These are phyloP conservation scores for Physcia stellaris DNA, from an alignment of 495 filamentous ascomycete genomes.

Conservation along the genomic window DNA sequence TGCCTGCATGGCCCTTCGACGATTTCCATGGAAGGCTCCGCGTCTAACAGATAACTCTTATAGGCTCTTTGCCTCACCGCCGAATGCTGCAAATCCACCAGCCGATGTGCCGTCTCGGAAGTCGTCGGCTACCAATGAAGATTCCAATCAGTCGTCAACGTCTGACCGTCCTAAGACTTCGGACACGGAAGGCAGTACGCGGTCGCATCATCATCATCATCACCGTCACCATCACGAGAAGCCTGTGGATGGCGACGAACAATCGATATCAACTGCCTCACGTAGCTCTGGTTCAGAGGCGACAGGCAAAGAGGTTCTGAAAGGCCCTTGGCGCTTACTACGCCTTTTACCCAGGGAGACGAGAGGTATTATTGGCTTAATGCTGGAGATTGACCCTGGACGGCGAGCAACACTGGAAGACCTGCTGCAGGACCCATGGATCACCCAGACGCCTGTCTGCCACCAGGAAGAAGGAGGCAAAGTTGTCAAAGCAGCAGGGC, in stretches of 20 bases:
- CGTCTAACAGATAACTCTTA: constrained; percentile 87
- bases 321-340: constrained; percentile 88
- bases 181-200: constrained; percentile 6
- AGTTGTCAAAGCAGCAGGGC: constrained; percentile 37
- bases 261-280: background rate
- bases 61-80: constrained; percentile 74
- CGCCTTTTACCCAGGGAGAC: constrained; percentile 82
- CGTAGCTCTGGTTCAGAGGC: background rate
- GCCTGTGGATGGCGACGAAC: background rate
- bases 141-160: constrained; percentile 15
- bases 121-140: too few relatives aligned
- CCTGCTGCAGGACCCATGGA: constrained; percentile 82
- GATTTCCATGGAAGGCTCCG: constrained; percentile 97
- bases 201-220: constrained; percentile 16
- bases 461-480: constrained; percentile 44
- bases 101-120: constrained; percentile 23
- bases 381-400: constrained; percentile 82
- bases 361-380: constrained; percentile 75
- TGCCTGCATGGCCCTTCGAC: constrained; percentile 92
- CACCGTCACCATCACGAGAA: constrained; percentile 12
- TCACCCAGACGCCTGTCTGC: constrained; percentile 53
- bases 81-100: constrained; percentile 38
- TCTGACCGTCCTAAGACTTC: constrained; percentile 9
- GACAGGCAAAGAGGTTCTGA: constrained; percentile 59
- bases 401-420: constrained; percentile 73